phyloP scores from a whole-genome alignment of 305 asterid genomes.

The Fraxinus velutina region DNA sequence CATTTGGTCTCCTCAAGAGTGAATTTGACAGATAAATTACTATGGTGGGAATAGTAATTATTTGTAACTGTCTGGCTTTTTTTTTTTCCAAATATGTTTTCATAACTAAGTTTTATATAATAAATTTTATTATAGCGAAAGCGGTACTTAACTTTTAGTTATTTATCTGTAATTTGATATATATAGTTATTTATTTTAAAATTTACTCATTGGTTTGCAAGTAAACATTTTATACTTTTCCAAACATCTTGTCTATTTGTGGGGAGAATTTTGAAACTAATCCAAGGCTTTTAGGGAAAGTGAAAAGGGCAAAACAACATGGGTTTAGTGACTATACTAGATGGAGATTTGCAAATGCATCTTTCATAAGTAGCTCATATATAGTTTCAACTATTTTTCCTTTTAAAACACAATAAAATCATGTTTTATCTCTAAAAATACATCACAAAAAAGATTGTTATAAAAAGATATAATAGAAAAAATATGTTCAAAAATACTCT shows the following conservation, averaged over 20 bases:
- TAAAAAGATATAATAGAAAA: neutral
- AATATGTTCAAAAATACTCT: neutral
- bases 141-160: too few relatives aligned
- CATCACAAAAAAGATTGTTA: neutral
- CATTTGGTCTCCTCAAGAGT: too few relatives aligned
- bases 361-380: neutral
- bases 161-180: neutral
- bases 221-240: neutral
- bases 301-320: neutral
- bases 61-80: too few relatives aligned
- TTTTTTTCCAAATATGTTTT: too few relatives aligned
- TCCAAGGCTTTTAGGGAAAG: neutral
- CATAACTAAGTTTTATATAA: too few relatives aligned
- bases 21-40: too few relatives aligned
- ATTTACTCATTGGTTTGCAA: neutral
- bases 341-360: neutral
- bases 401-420: neutral
- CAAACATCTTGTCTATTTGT: neutral
- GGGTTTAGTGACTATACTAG: neutral
- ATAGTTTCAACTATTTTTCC: neutral
- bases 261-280: neutral
- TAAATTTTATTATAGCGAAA: too few relatives aligned
- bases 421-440: neutral
- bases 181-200: neutral
- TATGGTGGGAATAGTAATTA: too few relatives aligned